phyloP scores from a whole-genome alignment of 192 early-diverging fungal species.

The Coemansia sp. region DNA sequence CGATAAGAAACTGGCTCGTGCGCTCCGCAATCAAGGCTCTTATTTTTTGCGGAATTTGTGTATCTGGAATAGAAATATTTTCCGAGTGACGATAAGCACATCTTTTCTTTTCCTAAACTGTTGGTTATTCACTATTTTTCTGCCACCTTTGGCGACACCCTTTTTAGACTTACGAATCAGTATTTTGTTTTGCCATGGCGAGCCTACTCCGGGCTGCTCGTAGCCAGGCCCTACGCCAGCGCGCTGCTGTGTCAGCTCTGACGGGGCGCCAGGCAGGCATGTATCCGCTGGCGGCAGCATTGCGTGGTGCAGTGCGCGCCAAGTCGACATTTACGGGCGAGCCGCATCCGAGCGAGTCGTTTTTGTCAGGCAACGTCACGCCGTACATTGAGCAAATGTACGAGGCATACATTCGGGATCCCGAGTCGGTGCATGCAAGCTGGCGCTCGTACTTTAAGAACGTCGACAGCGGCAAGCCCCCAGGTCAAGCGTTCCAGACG shows the following conservation, averaged over 20 bases:
- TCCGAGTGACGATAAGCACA: slow-evolving; percentile 15
- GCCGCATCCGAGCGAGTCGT: slow-evolving; percentile 70
- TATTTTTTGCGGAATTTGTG: not conserved
- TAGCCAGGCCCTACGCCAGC: slow-evolving; percentile 50
- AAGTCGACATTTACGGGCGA: slow-evolving; percentile 31
- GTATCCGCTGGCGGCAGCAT: slow-evolving; percentile 18
- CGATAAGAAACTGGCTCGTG: slow-evolving; percentile 14
- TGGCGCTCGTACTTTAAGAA: slow-evolving; percentile 97
- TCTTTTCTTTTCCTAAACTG: slow-evolving; percentile 1
- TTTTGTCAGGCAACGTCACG: slow-evolving; percentile 83
- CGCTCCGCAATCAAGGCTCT: not conserved
- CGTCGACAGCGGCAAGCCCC: slow-evolving; percentile 63
- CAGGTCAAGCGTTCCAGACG: slow-evolving; percentile 73
- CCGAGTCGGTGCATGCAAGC: slow-evolving; percentile 86
- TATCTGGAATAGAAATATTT: slow-evolving; percentile 10
- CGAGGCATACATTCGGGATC: slow-evolving; percentile 86
- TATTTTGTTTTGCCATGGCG: slow-evolving; percentile 28
- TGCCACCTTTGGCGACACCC: slow-evolving; percentile 5
- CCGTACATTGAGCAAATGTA: slow-evolving; percentile 96
- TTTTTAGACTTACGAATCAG: slow-evolving; percentile 1
- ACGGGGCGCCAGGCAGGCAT: slow-evolving; percentile 10
- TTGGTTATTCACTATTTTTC: slow-evolving; percentile 6
- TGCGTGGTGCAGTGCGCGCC: slow-evolving; percentile 18
- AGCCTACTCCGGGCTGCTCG: slow-evolving; percentile 53
- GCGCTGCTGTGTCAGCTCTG: slow-evolving; percentile 19